Evolutionary conservation across 2,329 filamentous ascomycete genomes (phyloP), one percentile per base, ranked within the genome.

Genomic region (Pyrenophora teres): DNA sequence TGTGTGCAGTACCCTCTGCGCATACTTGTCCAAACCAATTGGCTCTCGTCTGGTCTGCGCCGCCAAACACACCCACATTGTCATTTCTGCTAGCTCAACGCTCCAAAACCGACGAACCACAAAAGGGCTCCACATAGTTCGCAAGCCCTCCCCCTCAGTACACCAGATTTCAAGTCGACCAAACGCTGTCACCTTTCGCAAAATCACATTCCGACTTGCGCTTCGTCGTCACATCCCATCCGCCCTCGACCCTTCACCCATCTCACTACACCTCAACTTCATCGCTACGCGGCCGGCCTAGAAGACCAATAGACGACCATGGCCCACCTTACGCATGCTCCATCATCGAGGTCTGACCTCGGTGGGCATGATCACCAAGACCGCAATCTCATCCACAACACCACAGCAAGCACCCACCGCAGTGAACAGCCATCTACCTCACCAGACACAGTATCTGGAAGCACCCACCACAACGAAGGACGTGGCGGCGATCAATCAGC

Each of bases 101-200:
- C 63, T 56, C 52, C 64, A 63, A 68, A 58, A 65, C 63, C 71
- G 71, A 72, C 72, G 66, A 62, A 59, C 51, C 56, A 41, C 52
- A 51, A 56, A 23, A 61, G 52, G 63, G 65, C 66, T 64, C 65
- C 56, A 63, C 70, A 73, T 72, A 73, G 68, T 71, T 70, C 42
- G 64, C 64, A 64, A 66, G 70, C 56, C 69, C 60, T 64, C 50
- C 57, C 60, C 53, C 51, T 63, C 56, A 72, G 57, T 66, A 72
- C 68, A 72, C 57, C 64, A 69, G 50, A 65, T 44, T 48, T 44
- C 31, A 36, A 63, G 56, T 60, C 62, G 44, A 63, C 51, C 56
- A 47, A 60, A 63, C 67, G 59, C 67, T 68, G 57, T 59, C 55
- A 52, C 44, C 43, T 49, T 49, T 50, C 41, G 23, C 50, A 36